Evolutionary conservation across 1,284 basidiomycete genomes (phyloP).

Genomic region (Dichomitus squalens): DNA sequence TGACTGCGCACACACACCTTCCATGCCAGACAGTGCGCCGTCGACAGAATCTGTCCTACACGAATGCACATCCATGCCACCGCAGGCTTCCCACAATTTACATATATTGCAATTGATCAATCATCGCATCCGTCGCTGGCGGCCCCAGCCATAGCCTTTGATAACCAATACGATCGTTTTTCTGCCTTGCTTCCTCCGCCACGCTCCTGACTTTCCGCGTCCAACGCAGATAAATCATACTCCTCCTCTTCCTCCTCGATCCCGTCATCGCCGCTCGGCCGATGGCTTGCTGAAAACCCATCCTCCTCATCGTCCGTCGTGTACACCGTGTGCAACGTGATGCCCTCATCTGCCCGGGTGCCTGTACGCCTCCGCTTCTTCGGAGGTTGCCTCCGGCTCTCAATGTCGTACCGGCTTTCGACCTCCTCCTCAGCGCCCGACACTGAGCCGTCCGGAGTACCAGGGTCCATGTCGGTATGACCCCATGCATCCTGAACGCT

Average conservation of each 20-base stretch:
- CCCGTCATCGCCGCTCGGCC: conserved; percentile 24
- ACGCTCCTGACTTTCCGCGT: conserved; percentile 13
- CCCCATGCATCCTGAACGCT: conserved; percentile 42
- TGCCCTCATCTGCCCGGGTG: conserved; percentile 37
- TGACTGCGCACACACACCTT: not conserved
- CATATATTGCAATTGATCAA: conserved; percentile 6
- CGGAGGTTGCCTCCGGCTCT: conserved; percentile 40
- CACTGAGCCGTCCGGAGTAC: conserved; percentile 29
- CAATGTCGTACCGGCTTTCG: conserved; percentile 57
- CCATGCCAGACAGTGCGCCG: not conserved
- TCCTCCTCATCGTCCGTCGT: conserved; percentile 48
- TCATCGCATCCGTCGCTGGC: conserved; percentile 15
- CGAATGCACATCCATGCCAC: not conserved
- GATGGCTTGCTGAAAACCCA: conserved; percentile 19
- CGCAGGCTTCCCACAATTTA: not conserved
- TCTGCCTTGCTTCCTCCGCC: conserved; percentile 23
- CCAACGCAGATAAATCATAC: conserved; percentile 29
- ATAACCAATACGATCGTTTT: conserved; percentile 48
- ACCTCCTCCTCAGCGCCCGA: conserved; percentile 40
- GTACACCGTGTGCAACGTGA: conserved; percentile 43
- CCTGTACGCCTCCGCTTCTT: conserved; percentile 48
- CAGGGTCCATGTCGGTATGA: conserved; percentile 43
- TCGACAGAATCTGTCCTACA: conserved; percentile 8
- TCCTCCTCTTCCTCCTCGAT: conserved; percentile 36
- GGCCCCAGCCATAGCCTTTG: conserved; percentile 36